Conservation (phyloP, 352 stramenopile genomes). For the Phytophthora agathidicida region DNA sequence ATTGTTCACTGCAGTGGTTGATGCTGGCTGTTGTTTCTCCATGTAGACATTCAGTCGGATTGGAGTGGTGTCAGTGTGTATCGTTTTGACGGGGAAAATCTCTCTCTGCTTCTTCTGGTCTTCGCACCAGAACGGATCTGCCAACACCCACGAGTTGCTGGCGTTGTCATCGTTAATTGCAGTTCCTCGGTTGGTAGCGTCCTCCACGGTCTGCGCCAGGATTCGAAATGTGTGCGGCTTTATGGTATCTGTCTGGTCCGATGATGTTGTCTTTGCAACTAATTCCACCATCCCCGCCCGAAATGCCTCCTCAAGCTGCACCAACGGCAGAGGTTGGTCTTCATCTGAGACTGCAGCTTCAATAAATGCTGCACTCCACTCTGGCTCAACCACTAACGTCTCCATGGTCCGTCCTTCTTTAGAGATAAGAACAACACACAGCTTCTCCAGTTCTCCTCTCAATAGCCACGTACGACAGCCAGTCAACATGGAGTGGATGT, state of each 20-base stretch:
- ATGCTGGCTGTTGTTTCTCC: constrained; percentile 31
- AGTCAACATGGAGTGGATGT: constrained; percentile 75
- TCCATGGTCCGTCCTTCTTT: constrained; percentile 48
- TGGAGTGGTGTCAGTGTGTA: constrained; percentile 40
- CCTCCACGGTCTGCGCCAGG: constrained; percentile 64
- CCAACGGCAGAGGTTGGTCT: constrained; percentile 41
- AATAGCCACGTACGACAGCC: constrained; percentile 72
- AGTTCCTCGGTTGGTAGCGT: constrained; percentile 37
- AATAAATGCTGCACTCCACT: constrained; percentile 33
- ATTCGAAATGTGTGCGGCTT: constrained; percentile 70
- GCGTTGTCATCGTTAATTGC: constrained; percentile 44
- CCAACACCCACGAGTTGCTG: constrained; percentile 73
- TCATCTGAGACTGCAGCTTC: constrained; percentile 24
- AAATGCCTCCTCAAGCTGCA: constrained; percentile 69
- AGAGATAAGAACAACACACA: constrained; percentile 63
- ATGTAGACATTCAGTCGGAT: constrained; percentile 72
- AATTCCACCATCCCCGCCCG: constrained; percentile 64
- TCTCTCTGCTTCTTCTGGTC: constrained; percentile 31
- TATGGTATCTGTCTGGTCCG: constrained; percentile 1
- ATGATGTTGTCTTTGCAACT: constrained; percentile 40
- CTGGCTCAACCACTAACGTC: constrained; percentile 62
- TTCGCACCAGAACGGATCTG: constrained; percentile 61
- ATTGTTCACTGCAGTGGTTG: neutral
- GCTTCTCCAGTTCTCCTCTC: constrained; percentile 66
- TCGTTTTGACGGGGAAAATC: constrained; percentile 54